phyloP scores from a whole-genome alignment of 768 basidiomycete genomes.

The Suillus weaverae region DNA sequence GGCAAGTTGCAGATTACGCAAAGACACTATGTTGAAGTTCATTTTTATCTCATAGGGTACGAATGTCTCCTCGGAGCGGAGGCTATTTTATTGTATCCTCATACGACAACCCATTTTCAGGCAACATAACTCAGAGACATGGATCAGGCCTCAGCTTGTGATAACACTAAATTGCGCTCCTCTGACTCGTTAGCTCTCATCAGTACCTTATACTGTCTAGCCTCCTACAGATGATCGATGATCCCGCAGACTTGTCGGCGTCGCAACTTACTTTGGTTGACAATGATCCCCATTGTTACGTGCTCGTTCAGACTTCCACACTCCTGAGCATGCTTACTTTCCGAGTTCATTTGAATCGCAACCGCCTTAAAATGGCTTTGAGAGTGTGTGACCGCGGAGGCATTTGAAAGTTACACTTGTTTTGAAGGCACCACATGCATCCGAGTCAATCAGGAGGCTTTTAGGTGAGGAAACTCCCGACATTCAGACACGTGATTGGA shows the following conservation, averaged over 20 bases:
- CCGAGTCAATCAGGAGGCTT: background rate
- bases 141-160: background rate
- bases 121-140: background rate
- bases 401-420: background rate
- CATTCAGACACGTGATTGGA: background rate
- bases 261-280: background rate
- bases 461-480: background rate
- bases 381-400: background rate
- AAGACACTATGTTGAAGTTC: background rate
- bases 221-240: background rate
- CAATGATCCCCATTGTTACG: background rate
- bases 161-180: background rate
- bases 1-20: background rate
- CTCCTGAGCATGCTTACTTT: background rate
- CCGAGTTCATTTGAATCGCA: background rate
- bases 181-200: background rate
- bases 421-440: background rate
- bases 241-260: background rate
- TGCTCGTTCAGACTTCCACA: background rate
- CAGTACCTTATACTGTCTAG: background rate
- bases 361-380: background rate
- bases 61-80: constrained; percentile 6
- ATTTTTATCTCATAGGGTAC: background rate
- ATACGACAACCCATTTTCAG: background rate
- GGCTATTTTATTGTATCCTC: background rate